A percentile compares a stretch with the other conserved stretches of the same genome.
phyloP scores from a whole-genome alignment of 768 basidiomycete species.

The Naganishia randhawae region DNA sequence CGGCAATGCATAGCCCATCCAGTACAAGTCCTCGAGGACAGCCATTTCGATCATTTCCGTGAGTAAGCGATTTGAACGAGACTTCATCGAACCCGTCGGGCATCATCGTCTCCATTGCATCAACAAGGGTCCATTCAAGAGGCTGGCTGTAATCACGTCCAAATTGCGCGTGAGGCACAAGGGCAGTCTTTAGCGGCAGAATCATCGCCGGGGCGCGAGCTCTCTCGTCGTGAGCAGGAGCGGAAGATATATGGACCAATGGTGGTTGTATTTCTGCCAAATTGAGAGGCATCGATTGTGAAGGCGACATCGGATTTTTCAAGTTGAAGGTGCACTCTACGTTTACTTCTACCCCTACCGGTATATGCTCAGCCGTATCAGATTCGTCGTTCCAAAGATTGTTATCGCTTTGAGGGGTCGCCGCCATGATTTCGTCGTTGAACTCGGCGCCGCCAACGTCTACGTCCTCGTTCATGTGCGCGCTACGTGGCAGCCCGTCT shows the following conservation, averaged over 20 bases:
- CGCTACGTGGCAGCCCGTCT: neutral
- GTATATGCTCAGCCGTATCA: neutral
- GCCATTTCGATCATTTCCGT: neutral
- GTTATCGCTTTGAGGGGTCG: neutral
- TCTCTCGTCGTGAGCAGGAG: neutral
- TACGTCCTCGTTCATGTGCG: neutral
- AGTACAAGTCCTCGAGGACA: neutral
- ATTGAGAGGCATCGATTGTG: neutral
- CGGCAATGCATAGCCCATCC: neutral
- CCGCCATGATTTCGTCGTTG: too few species aligned
- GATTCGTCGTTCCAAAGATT: slow-evolving; percentile 14
- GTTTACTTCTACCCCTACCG: neutral
- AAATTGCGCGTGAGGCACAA: neutral
- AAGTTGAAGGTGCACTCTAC: neutral
- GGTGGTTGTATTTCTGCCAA: neutral
- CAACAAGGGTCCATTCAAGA: neutral
- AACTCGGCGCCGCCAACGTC: neutral
- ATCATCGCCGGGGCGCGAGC: neutral
- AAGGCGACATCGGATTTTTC: neutral
- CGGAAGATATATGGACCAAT: neutral
- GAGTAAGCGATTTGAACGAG: neutral
- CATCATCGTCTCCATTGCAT: neutral
- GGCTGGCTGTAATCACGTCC: neutral
- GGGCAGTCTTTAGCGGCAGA: neutral
- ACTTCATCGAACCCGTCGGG: slow-evolving; percentile 10